phyloP scores from a whole-genome alignment of 1,139 yeast genomes.

The Suhomyces bokatorum region DNA sequence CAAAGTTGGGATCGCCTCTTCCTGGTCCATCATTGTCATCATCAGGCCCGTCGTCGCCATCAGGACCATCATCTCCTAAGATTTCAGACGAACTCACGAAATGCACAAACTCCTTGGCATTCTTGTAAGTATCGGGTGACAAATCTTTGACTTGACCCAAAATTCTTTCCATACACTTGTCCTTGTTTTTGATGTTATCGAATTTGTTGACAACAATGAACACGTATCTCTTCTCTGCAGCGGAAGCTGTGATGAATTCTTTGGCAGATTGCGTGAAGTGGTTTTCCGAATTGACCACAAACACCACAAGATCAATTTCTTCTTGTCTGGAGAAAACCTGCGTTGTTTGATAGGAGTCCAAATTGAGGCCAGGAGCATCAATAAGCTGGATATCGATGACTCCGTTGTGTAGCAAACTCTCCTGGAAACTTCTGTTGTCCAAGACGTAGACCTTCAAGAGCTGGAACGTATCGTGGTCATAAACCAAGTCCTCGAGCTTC shows the following conservation, averaged over 20 bases:
- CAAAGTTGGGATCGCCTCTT: conserved; percentile 63
- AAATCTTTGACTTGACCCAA: conserved; percentile 83
- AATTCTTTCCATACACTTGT: conserved; percentile 72
- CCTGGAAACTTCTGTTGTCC: conserved; percentile 68
- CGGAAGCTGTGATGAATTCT: conserved; percentile 89
- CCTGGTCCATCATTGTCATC: conserved; percentile 17
- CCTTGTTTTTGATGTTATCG: conserved; percentile 79
- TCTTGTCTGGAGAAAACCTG: conserved; percentile 96
- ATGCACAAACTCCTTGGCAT: conserved; percentile 88
- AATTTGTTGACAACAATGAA: conserved; percentile 93
- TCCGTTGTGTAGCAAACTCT: conserved; percentile 81
- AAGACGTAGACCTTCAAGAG: conserved; percentile 78
- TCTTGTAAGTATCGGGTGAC: conserved; percentile 90
- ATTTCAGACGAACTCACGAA: conserved; percentile 71
- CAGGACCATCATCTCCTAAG: conserved; percentile 33
- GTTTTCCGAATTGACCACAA: conserved; percentile 94
- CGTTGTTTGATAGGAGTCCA: conserved; percentile 92
- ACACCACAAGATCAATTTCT: conserved; percentile 93
- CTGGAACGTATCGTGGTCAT: conserved; percentile 69
- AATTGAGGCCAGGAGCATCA: conserved; percentile 95
- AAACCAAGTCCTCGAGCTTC: conserved; percentile 69
- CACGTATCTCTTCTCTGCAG: conserved; percentile 86
- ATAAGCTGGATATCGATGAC: conserved; percentile 89
- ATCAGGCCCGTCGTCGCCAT: conserved; percentile 41
- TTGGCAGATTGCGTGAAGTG: conserved; percentile 93